Evolutionary conservation across 2,329 filamentous ascomycete species (phyloP), one percentile per base, ranked within the genome.

Genomic region (Capronia coronata): DNA sequence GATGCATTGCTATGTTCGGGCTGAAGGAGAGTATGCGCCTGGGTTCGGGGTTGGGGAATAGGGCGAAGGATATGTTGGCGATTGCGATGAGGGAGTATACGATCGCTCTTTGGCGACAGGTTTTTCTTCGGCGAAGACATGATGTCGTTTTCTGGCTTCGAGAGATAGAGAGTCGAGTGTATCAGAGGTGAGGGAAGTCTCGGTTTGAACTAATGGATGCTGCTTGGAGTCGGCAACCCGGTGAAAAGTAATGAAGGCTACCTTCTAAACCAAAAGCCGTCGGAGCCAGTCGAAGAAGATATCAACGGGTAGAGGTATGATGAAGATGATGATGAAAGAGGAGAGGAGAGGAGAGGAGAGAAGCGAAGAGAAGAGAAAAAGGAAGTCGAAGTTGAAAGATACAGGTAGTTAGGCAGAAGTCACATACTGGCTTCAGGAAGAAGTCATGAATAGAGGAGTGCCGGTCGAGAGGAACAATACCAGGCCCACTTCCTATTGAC

Each of bases 11-110:
- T 6, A 37, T n/a, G 14, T 18, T 19, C 14, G 16, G 7, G 14
- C 1, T 19, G 3, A 19, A 42, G 11, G 18, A 14, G 23, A 8
- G 45, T 18, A 14, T 23, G 5, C 4, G 43, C 6, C 18, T 18
- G 40, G 32, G 16, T 19, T 38, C 4, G 35, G 9, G 27, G 48
- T 23, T 54, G 47, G 11, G 8, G 13, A 22, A 51, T 37, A n/a
- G 47, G 32, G 8, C 51, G 43, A n/a, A 46, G 51, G 19, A 27
- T 34, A 16, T 51, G 45, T 29, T 45, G 49, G 13, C 45, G 49
- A 34, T 46, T 45, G 16, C 49, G 45, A 34, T 46, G 13, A 19
- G 49, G 45, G 23, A 52, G 41, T 6, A 22, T 25, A 3, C 49
- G 49, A 38, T 48, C 48, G 10, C 23, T 23, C 21, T 25, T 41